A percentile compares a stretch with the other conserved stretches of the same genome.
phyloP scores from a whole-genome alignment of 2,329 filamentous ascomycete species.

The Epichloe typhina region DNA sequence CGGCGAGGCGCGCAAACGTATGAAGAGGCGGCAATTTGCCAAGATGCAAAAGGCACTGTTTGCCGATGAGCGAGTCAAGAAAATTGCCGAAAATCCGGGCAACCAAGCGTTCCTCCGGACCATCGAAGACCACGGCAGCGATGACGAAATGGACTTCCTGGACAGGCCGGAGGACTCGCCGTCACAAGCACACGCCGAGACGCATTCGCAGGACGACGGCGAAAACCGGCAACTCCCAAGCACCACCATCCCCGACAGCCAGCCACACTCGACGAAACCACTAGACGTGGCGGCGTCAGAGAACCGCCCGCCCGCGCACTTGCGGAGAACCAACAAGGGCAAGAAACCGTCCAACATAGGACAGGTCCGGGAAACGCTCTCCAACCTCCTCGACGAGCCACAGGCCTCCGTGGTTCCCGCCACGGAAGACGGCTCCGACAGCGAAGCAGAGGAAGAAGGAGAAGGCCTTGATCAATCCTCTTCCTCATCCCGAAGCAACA shows the following conservation, averaged over 20 bases:
- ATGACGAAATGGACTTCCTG: slow-evolving; percentile 66
- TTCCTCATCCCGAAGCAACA: slow-evolving; percentile 23
- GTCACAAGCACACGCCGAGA: slow-evolving; percentile 20
- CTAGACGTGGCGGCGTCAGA: slow-evolving; percentile 17
- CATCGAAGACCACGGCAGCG: slow-evolving; percentile 68
- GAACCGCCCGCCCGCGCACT: slow-evolving; percentile 37
- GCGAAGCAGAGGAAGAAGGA: slow-evolving; percentile 19
- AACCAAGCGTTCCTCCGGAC: slow-evolving; percentile 82
- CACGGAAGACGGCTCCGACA: slow-evolving; percentile 21
- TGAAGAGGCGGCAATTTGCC: slow-evolving; percentile 78
- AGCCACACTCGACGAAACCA: slow-evolving; percentile 28
- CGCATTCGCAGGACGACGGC: slow-evolving; percentile 16
- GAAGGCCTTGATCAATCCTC: not conserved
- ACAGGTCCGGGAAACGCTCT: slow-evolving; percentile 74
- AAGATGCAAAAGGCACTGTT: slow-evolving; percentile 85
- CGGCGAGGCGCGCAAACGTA: slow-evolving; percentile 59
- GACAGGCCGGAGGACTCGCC: slow-evolving; percentile 28
- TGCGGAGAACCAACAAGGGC: slow-evolving; percentile 46
- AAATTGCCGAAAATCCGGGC: slow-evolving; percentile 79
- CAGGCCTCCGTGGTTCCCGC: slow-evolving; percentile 35
- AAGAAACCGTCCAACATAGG: slow-evolving; percentile 62
- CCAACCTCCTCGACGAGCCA: slow-evolving; percentile 58
- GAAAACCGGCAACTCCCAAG: slow-evolving; percentile 17
- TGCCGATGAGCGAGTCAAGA: slow-evolving; percentile 77
- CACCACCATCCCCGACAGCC: slow-evolving; percentile 36